Base-by-base conservation (phyloP, 2,329 filamentous ascomycete genomes). In the Zymoseptoria passerinii region DNA sequence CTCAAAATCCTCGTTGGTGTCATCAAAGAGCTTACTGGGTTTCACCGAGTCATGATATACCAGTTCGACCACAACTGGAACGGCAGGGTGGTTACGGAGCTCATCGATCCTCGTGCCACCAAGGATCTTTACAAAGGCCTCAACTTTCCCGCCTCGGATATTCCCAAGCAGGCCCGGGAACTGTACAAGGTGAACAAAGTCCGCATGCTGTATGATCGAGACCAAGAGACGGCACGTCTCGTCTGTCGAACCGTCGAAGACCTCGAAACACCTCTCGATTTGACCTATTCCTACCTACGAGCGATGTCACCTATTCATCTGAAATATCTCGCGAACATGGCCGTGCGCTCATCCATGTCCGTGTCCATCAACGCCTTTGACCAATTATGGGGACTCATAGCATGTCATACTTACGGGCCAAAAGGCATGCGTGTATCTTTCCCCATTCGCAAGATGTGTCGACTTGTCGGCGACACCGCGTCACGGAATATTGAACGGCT, bases 41-140 rank as follows among this genome's bases (percentile, higher is more conserved):
- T 96, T 63, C 91, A 95, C 69, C 87, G 91, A 10, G 89, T 95
- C 52, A 92, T 96, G 89, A 82, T 96, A 1, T 96, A 95, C 68
- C 90, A 95, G 71, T 96, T 96, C 63, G 91, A 96, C 71, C 78
- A 84, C 4, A 74, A 80, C 0, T 94, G 87, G 78, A 95, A 95
- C 66, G 91, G 90, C 18, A 85, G 88, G 57, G 90, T 95, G 1
- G 90, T 95, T 4, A 90, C 90, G 0, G 91, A 96, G 70, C 77
- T 95, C 9, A 88, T 95, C 8, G 89, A 96, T 70, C 88, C 89
- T 1, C 78, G 83, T 18, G 84, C 86, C 29, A 92, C 90, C 0
- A 86, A 87, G 56, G 91, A 95, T 71, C 75, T 95, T 0, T 96
- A 91, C 76, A 90, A 92, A 68, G 91, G 90, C 0, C 78, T 96